Percentiles rank a stretch among this genome's conserved stretches.
phyloP scores from a whole-genome alignment of 495 filamentous ascomycete species.

The Neurospora sp. region DNA sequence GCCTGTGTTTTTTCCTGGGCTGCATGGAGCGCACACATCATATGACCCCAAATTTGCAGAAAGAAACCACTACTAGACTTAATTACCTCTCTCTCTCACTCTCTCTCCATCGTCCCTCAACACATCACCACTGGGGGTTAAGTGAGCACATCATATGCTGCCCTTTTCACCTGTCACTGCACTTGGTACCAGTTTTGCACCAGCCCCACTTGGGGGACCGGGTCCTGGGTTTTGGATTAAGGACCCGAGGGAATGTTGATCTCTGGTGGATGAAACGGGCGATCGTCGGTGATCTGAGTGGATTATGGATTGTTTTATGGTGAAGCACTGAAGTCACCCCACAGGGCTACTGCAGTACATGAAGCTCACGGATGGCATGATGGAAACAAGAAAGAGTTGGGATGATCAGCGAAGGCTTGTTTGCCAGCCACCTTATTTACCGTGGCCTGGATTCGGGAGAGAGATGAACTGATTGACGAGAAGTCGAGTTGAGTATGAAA shows the following conservation, averaged over 20 bases:
- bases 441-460: background rate
- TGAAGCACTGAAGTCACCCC: background rate
- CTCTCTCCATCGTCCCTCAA: background rate
- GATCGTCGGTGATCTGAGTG: background rate
- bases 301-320: background rate
- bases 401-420: background rate
- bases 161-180: background rate
- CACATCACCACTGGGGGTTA: background rate
- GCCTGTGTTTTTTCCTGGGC: background rate
- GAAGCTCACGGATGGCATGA: background rate
- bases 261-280: background rate
- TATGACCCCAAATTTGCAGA: background rate
- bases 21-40: conserved; percentile 1
- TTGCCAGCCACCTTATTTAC: background rate
- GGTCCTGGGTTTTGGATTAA: background rate
- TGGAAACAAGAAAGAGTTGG: background rate
- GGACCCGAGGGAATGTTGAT: background rate
- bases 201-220: background rate
- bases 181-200: background rate
- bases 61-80: conserved; percentile 4
- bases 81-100: background rate
- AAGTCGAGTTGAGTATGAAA: background rate
- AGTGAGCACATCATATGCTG: background rate
- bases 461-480: background rate
- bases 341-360: background rate